Base-by-base conservation (phyloP, 306 rosid genomes). In the Gillenia trifoliata region DNA sequence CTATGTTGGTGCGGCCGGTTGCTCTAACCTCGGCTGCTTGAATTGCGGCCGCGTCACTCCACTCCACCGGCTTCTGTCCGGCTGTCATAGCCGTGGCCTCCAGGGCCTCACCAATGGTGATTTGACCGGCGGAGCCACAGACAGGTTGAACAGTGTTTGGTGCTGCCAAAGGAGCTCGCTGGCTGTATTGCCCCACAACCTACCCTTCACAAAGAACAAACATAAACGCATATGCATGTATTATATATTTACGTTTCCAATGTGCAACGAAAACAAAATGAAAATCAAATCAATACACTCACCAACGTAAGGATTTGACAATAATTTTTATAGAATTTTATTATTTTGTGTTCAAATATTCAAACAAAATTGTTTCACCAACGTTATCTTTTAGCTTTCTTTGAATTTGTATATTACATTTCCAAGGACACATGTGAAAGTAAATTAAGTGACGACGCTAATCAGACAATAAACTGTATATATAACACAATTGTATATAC, bases 21-120 rank as follows among this genome's bases (percentile, higher is more conserved):
- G 96, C 96, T 74, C 93, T 83, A 17, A 84, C 89, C 77, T 88
- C 96, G 0, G 96, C 96, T 0, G 96, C 97, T 62, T 92, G 96
- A 65, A 90, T 92, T 0, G 97, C 96, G 0, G 96, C 96, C 0
- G 89, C 93, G 3, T 88, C 91, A 28, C 93, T 89, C 87, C 82
- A 78, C 49, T 81, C 93, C 57, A 87, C 91, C 0, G 88, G 77
- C 73, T 92, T 88, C 64, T 78, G 64, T 30, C 93, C 89, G 0
- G 85, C 89, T 0, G 96, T 80, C 30, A 85, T 2, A 19, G 83
- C 88, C 0, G 93, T 84, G 3, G 92, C 96, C 76, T 90, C 91
- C 0, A 90, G 88, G 68, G 97, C 96, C 78, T 92, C 91, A 0
- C 92, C 97, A 1, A 92, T 90, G 5, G 96, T 90, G 75, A 92